Evolutionary conservation across 2,329 filamentous ascomycete species (phyloP).

Genomic region (Colletotrichum brevisporum): DNA sequence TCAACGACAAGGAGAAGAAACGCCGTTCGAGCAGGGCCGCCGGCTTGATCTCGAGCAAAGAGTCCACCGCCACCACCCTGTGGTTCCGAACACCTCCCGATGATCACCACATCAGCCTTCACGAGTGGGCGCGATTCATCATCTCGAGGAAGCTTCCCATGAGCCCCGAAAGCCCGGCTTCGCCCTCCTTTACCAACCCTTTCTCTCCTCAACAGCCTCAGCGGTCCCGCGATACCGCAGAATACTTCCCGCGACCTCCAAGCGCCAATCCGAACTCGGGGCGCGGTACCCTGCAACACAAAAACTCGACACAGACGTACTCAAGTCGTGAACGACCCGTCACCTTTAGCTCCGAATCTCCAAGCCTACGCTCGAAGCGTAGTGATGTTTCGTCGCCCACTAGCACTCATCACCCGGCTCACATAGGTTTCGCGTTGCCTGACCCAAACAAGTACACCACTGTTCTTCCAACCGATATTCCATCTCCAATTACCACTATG

Average conservation of each 20-base stretch:
- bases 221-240: slow-evolving; percentile 55
- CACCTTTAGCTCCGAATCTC: slow-evolving; percentile 70
- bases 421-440: slow-evolving; percentile 55
- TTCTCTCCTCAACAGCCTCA: slow-evolving; percentile 56
- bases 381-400: slow-evolving; percentile 74
- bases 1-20: slow-evolving; percentile 74
- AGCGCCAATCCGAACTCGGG: slow-evolving; percentile 57
- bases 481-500: slow-evolving; percentile 67
- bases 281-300: slow-evolving; percentile 60
- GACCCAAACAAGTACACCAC: slow-evolving; percentile 64
- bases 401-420: slow-evolving; percentile 60
- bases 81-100: slow-evolving; percentile 70
- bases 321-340: slow-evolving; percentile 65
- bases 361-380: slow-evolving; percentile 72
- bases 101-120: slow-evolving; percentile 65
- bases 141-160: slow-evolving; percentile 60
- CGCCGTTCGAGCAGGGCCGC: slow-evolving; percentile 75
- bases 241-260: slow-evolving; percentile 59
- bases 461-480: slow-evolving; percentile 65
- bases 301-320: slow-evolving; percentile 63
- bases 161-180: slow-evolving; percentile 67
- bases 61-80: slow-evolving; percentile 63
- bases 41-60: slow-evolving; percentile 67
- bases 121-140: slow-evolving; percentile 73
- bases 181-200: slow-evolving; percentile 68